phyloP scores from a whole-genome alignment of 768 basidiomycete species.

The Panellus pusillus region DNA sequence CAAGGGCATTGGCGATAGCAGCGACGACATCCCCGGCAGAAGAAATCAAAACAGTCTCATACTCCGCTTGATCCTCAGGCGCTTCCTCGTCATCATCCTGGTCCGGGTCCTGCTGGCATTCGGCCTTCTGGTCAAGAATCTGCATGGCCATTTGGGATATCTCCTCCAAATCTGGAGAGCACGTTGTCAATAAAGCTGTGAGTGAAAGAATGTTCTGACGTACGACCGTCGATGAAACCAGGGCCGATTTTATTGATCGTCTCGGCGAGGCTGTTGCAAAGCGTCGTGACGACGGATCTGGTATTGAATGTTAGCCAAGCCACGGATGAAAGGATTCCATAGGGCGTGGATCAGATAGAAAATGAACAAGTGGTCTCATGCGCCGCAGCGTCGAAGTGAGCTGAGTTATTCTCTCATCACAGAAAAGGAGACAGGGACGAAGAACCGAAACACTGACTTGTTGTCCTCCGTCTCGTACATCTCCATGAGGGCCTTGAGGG shows the following conservation, averaged over 20 bases:
- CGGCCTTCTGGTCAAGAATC: conserved; percentile 90
- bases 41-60: conserved; percentile 92
- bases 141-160: conserved; percentile 81
- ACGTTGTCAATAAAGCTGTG: conserved; percentile 6
- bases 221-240: conserved; percentile 76
- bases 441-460: conserved; percentile 67
- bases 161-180: conserved; percentile 59
- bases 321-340: conserved; percentile 4
- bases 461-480: conserved; percentile 95
- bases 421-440: conserved; percentile 4
- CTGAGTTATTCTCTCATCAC: conserved; percentile 69
- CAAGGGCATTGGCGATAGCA: conserved; percentile 82
- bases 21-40: conserved; percentile 94
- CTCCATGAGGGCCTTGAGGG: conserved; percentile 73
- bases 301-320: conserved; percentile 24
- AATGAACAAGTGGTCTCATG: conserved; percentile 54
- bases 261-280: conserved; percentile 89
- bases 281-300: conserved; percentile 83
- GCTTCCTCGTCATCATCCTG: conserved; percentile 86
- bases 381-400: conserved; percentile 73
- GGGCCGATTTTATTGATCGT: conserved; percentile 92
- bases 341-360: conserved; percentile 36
- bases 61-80: conserved; percentile 90
- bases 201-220: conserved; percentile 29
- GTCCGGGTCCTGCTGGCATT: conserved; percentile 96